Evolutionary conservation across 2,329 filamentous ascomycete genomes (phyloP).

Genomic region (Fusarium sororula): DNA sequence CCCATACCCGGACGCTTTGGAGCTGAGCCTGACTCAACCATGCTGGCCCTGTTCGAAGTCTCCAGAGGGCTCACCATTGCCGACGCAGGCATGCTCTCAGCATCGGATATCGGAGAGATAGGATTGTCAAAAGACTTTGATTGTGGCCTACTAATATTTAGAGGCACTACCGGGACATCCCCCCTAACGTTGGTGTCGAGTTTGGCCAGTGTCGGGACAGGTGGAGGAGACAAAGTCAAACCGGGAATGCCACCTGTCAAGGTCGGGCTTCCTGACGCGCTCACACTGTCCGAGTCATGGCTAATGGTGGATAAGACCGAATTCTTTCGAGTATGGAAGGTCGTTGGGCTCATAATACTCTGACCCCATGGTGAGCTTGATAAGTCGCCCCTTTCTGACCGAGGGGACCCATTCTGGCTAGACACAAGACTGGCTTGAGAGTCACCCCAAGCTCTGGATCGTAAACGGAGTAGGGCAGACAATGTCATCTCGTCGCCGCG

Average conservation of each 20-base stretch:
- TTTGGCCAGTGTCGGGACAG: conserved; percentile 28
- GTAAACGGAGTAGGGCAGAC: conserved; percentile 75
- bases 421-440: conserved; percentile 77
- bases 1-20: conserved; percentile 43
- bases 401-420: conserved; percentile 60
- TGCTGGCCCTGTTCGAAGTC: conserved; percentile 21
- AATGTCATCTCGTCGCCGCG: conserved; percentile 73
- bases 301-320: conserved; percentile 61
- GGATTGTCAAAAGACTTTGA: conserved; percentile 19
- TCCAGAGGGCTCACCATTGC: conserved; percentile 35
- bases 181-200: conserved; percentile 18
- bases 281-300: conserved; percentile 58
- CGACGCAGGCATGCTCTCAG: conserved; percentile 28
- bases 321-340: conserved; percentile 56
- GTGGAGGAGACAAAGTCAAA: conserved; percentile 40
- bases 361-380: conserved; percentile 54
- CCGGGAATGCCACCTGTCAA: conserved; percentile 54
- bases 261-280: conserved; percentile 61
- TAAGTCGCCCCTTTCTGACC: conserved; percentile 59
- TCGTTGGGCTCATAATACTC: conserved; percentile 35
- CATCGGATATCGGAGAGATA: conserved; percentile 35
- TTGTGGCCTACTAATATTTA: conserved; percentile 12
- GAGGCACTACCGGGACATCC: conserved; percentile 14
- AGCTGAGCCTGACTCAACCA: conserved; percentile 10
- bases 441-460: conserved; percentile 81